These are phyloP conservation scores for Rutidosis leptorrhynchoides DNA, from an alignment of 129 eudicot genomes.

Conservation along the genomic window DNA sequence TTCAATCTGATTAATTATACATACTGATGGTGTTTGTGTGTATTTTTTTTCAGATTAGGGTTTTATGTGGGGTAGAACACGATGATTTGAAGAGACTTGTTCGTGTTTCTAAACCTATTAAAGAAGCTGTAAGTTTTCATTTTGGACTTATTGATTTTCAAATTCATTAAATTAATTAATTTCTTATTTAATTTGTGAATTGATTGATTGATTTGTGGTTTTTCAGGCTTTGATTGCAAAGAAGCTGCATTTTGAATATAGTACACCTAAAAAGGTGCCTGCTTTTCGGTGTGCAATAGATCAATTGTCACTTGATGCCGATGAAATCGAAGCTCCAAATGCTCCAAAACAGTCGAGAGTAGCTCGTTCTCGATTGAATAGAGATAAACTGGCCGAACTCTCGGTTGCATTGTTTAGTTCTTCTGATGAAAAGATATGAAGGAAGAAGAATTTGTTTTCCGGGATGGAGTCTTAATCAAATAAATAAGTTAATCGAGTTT, in stretches of 20 bases:
- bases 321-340: conserved; percentile 63
- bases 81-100: conserved; percentile 78
- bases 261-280: conserved; percentile 63
- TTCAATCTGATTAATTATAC: neutral
- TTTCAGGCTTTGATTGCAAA: conserved; percentile 76
- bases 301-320: conserved; percentile 29
- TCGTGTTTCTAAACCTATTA: conserved; percentile 58
- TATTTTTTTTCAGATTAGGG: conserved; percentile 57
- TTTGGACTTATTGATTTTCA: neutral
- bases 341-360: conserved; percentile 66
- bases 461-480: conserved; percentile 15
- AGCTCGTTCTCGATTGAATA: conserved; percentile 46
- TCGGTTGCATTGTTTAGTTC: conserved; percentile 71
- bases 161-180: neutral
- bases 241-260: conserved; percentile 64
- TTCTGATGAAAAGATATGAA: conserved; percentile 34
- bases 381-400: conserved; percentile 50
- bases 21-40: conserved; percentile 24
- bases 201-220: conserved; percentile 5
- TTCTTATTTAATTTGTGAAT: neutral
- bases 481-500: conserved; percentile 1
- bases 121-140: conserved; percentile 72
- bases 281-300: conserved; percentile 42
- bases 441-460: conserved; percentile 38
- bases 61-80: conserved; percentile 88